Percentiles rank a stretch among this genome's conserved stretches.
These are phyloP conservation scores for Hyaloraphidium curvatum DNA, from an alignment of 192 early-diverging fungal species.

Conservation along the genomic window DNA sequence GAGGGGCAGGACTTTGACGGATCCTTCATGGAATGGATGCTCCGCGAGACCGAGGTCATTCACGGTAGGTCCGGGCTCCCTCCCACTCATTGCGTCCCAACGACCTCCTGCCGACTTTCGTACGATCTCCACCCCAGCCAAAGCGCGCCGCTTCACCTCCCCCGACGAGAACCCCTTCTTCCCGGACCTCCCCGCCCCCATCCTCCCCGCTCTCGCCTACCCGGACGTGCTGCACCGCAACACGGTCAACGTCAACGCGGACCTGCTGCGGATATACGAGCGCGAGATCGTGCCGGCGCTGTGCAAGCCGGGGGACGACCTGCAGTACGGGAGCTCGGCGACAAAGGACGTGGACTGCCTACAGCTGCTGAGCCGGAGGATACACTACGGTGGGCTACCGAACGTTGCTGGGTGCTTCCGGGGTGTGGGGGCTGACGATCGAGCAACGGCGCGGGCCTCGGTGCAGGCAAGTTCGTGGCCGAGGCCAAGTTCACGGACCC, in stretches of 20 bases:
- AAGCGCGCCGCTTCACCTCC: conserved; percentile 61
- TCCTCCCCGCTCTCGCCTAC: conserved; percentile 66
- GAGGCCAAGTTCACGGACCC: conserved; percentile 91
- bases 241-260: conserved; percentile 67
- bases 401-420: conserved; percentile 2
- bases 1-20: conserved; percentile 39
- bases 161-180: conserved; percentile 97
- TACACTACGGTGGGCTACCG: conserved; percentile 63
- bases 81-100: neutral
- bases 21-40: conserved; percentile 75
- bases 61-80: conserved; percentile 42
- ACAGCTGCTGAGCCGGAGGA: conserved; percentile 75
- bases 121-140: conserved; percentile 19
- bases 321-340: conserved; percentile 82
- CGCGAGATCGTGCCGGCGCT: conserved; percentile 62
- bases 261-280: conserved; percentile 66
- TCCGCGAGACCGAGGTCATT: conserved; percentile 78
- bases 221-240: conserved; percentile 56
- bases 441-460: neutral
- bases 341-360: conserved; percentile 84
- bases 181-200: conserved; percentile 52
- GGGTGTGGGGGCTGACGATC: neutral
- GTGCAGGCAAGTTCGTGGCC: conserved; percentile 77
- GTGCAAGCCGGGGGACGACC: conserved; percentile 55
- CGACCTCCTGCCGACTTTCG: neutral